Evolutionary conservation across 768 basidiomycete genomes (phyloP).

Genomic region (Mycena rebaudengoi): DNA sequence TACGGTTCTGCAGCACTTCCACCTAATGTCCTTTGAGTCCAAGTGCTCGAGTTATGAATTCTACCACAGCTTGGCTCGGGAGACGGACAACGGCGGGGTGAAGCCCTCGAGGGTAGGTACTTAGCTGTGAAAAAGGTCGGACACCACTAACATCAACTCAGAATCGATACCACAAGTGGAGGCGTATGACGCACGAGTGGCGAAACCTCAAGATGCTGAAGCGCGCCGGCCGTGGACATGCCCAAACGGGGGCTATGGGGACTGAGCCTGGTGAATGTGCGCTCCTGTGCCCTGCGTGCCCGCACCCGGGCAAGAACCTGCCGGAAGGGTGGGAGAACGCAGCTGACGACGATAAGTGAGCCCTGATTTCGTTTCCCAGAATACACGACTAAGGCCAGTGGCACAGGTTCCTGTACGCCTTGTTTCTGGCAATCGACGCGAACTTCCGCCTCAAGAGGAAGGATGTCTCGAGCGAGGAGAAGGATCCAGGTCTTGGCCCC

Average conservation of each 20-base stretch:
- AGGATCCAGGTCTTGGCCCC: not conserved
- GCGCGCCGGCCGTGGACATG: not conserved
- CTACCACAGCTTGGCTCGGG: not conserved
- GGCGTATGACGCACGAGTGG: not conserved
- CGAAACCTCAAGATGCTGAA: not conserved
- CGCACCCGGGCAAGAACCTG: slow-evolving; percentile 13
- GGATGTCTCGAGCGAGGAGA: not conserved
- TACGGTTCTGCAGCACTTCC: slow-evolving; percentile 4
- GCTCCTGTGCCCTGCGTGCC: slow-evolving; percentile 7
- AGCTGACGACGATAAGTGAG: not conserved
- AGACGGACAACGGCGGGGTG: slow-evolving; percentile 19
- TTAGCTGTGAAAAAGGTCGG: no score
- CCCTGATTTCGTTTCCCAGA: no score
- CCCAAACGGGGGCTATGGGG: not conserved
- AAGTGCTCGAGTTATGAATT: slow-evolving; percentile 27
- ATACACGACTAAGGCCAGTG: no score
- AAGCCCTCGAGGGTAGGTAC: not conserved
- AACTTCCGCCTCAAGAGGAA: slow-evolving; percentile 6
- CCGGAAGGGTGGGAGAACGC: not conserved
- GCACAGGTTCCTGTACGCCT: not conserved
- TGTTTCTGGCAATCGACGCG: not conserved
- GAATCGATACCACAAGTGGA: slow-evolving; percentile 11
- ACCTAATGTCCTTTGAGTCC: slow-evolving; percentile 15
- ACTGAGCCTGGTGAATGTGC: slow-evolving; percentile 6
- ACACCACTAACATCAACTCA: not conserved